A percentile compares a stretch with the other conserved stretches of the same genome.
Evolutionary conservation across 1,139 yeast species (phyloP).

Genomic region (Taphrina pruni): DNA sequence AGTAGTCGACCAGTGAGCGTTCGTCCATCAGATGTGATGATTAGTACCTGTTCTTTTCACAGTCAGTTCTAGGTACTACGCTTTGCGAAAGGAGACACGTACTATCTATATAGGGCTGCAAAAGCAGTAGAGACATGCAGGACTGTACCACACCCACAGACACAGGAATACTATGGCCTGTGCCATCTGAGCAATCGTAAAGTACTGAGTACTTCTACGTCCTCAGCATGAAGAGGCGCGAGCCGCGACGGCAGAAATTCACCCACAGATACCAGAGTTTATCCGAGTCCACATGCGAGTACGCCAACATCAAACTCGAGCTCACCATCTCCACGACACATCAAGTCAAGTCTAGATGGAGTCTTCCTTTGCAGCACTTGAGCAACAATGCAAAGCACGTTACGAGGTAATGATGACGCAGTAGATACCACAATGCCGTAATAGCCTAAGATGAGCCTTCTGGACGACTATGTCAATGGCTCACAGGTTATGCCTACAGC

Average conservation of each 20-base stretch:
- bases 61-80: not conserved
- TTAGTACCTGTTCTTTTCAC: conserved; percentile 31
- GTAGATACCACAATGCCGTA: too few relatives aligned
- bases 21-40: conserved; percentile 43
- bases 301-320: not conserved
- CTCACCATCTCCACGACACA: not conserved
- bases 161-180: not conserved
- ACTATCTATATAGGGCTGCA: conserved; percentile 28
- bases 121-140: conserved; percentile 19
- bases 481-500: not conserved
- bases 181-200: too few relatives aligned
- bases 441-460: conserved; percentile 18
- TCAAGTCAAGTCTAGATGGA: not conserved
- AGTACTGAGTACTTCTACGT: too few relatives aligned
- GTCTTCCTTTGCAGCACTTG: not conserved
- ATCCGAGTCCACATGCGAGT: not conserved
- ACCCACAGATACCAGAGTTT: not conserved
- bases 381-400: too few relatives aligned
- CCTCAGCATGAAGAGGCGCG: not conserved
- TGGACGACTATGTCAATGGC: conserved; percentile 30
- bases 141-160: not conserved
- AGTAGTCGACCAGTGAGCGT: conserved; percentile 36
- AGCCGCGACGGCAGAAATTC: not conserved
- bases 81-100: not conserved
- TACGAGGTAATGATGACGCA: too few relatives aligned